These are phyloP conservation scores for Hypoxylon fuscum DNA, from an alignment of 495 filamentous ascomycete species.

Conservation along the genomic window DNA sequence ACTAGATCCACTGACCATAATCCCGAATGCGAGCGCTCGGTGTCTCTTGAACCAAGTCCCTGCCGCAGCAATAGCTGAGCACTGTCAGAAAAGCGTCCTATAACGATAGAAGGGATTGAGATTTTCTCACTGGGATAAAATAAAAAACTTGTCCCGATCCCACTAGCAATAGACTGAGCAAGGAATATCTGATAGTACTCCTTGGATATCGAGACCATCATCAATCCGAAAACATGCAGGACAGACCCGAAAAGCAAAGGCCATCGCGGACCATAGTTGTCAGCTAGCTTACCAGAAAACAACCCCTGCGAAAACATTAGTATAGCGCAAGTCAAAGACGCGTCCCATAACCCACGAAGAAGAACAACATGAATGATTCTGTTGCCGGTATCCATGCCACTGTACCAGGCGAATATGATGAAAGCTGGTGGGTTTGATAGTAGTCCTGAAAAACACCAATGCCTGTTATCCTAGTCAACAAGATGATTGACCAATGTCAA, in stretches of 20 bases:
- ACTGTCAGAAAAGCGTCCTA: neutral
- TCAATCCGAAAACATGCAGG: conserved; percentile 74
- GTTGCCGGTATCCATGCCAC: conserved; percentile 67
- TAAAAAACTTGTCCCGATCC: conserved; percentile 30
- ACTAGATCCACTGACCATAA: conserved; percentile 66
- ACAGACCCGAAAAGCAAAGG: conserved; percentile 66
- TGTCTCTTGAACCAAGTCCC: conserved; percentile 68
- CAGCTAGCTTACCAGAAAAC: conserved; percentile 66
- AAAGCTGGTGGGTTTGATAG: conserved; percentile 61
- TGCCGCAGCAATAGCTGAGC: conserved; percentile 15
- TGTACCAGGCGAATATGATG: conserved; percentile 54
- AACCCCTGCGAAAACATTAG: conserved; percentile 49
- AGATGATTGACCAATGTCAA: neutral
- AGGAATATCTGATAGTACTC: conserved; percentile 71
- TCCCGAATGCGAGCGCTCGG: conserved; percentile 70
- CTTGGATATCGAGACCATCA: conserved; percentile 71
- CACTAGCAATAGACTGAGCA: conserved; percentile 60
- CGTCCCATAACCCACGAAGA: conserved; percentile 34
- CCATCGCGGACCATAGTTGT: conserved; percentile 69
- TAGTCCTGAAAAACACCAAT: conserved; percentile 68
- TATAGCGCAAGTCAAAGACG: neutral
- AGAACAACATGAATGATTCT: conserved; percentile 63
- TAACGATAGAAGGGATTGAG: neutral
- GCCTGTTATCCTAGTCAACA: conserved; percentile 29
- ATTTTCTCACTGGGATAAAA: conserved; percentile 26